Evolutionary conservation across 2,329 filamentous ascomycete species (phyloP).

Genomic region (Nakataea oryzae): DNA sequence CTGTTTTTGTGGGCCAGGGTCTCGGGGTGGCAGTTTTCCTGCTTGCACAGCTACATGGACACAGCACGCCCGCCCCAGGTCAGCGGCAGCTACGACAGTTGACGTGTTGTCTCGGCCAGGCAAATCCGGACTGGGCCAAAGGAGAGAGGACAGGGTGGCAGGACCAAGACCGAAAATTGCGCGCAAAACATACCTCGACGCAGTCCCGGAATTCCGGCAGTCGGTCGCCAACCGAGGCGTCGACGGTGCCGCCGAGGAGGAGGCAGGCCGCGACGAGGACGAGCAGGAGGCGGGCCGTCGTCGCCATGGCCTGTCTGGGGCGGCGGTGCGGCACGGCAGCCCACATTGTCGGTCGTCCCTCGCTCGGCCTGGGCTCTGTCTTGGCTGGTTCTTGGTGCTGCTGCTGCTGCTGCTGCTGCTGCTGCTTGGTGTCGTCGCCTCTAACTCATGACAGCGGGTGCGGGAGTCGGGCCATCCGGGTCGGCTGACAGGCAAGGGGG

Average conservation of each 20-base stretch:
- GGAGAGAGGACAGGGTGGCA: neutral
- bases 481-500: neutral
- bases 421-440: neutral
- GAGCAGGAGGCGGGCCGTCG: slow-evolving; percentile 12
- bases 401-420: neutral
- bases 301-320: neutral
- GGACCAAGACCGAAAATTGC: neutral
- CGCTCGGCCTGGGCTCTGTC: neutral
- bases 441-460: neutral
- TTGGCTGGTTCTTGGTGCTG: neutral
- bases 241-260: slow-evolving; percentile 30
- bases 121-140: neutral
- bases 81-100: neutral
- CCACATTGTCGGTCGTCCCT: neutral
- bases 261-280: slow-evolving; percentile 23
- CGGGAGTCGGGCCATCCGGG: neutral
- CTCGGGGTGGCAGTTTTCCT: slow-evolving; percentile 65
- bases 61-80: neutral
- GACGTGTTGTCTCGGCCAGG: neutral
- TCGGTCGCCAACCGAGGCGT: slow-evolving; percentile 73
- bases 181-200: slow-evolving; percentile 53
- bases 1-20: slow-evolving; percentile 35
- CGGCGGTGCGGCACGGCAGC: neutral
- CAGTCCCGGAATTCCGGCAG: slow-evolving; percentile 83
- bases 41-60: slow-evolving; percentile 56